A percentile compares a stretch with the other conserved stretches of the same genome.
phyloP scores from a whole-genome alignment of 2,329 filamentous ascomycete species.

The Sphaceloma murrayae region DNA sequence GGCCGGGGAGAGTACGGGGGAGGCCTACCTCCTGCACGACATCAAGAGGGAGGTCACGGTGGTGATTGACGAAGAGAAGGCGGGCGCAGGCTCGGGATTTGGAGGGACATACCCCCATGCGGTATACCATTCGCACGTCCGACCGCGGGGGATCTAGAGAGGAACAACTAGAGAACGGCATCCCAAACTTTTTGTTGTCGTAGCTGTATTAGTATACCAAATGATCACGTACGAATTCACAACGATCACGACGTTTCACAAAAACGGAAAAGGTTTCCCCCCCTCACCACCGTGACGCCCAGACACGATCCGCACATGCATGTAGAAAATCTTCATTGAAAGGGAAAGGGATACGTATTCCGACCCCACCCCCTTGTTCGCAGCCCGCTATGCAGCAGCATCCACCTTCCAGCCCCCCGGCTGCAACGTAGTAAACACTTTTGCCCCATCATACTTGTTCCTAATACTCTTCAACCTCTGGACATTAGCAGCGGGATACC shows the following conservation, averaged over 20 bases:
- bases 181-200: no score
- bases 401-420: constrained; percentile 13
- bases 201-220: no score
- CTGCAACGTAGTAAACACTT: constrained; percentile 21
- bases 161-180: neutral
- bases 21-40: constrained; percentile 9
- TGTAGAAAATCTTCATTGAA: no score
- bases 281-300: no score
- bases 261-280: no score
- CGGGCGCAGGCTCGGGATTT: neutral
- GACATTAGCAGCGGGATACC: constrained; percentile 27
- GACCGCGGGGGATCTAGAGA: constrained; percentile 1
- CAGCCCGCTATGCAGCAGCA: no score
- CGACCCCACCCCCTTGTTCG: no score
- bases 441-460: constrained; percentile 26
- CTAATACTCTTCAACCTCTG: constrained; percentile 25
- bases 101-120: constrained; percentile 1
- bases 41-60: constrained; percentile 12
- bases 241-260: no score
- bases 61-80: constrained; percentile 5
- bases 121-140: neutral
- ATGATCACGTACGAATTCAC: no score
- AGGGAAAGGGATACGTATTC: no score
- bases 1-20: neutral
- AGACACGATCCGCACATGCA: no score